phyloP scores from a whole-genome alignment of 2,329 filamentous ascomycete species.

The Stylonectria norvegica region DNA sequence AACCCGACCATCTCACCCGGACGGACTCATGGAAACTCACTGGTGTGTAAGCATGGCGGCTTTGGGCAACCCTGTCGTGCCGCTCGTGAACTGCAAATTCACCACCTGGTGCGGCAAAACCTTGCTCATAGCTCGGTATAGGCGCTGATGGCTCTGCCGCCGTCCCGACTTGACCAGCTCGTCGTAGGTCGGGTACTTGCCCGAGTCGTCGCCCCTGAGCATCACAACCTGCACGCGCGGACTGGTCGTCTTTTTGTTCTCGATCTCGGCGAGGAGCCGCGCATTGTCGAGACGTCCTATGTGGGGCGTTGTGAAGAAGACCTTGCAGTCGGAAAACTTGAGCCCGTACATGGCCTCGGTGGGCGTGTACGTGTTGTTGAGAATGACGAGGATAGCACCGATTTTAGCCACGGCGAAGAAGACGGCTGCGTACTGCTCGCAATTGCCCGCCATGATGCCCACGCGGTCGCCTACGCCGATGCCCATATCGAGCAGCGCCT shows the following conservation, averaged over 20 bases:
- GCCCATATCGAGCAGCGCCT: constrained; percentile 63
- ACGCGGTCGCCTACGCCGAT: constrained; percentile 67
- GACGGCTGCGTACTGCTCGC: constrained; percentile 75
- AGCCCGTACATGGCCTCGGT: constrained; percentile 69
- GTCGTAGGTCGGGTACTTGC: constrained; percentile 57
- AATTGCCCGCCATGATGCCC: constrained; percentile 73
- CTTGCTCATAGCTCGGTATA: constrained; percentile 51
- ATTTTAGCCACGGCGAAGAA: constrained; percentile 70
- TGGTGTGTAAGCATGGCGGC: constrained; percentile 72
- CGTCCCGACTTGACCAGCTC: constrained; percentile 53
- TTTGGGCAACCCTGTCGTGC: constrained; percentile 71
- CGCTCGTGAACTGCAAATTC: constrained; percentile 72
- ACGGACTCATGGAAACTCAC: constrained; percentile 36
- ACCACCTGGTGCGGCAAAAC: constrained; percentile 65
- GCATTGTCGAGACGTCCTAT: constrained; percentile 66
- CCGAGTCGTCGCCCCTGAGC: constrained; percentile 49
- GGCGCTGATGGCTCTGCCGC: constrained; percentile 44
- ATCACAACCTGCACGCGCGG: constrained; percentile 60
- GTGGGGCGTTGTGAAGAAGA: constrained; percentile 68
- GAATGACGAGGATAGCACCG: constrained; percentile 67
- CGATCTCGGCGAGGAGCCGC: constrained; percentile 54
- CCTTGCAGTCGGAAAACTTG: constrained; percentile 66
- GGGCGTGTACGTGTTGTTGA: constrained; percentile 80
- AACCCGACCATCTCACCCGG: background rate
- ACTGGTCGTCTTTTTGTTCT: constrained; percentile 40